Evolutionary conservation across 805 yeast species (phyloP).

Genomic region (Ogataea trehaloabstinens): DNA sequence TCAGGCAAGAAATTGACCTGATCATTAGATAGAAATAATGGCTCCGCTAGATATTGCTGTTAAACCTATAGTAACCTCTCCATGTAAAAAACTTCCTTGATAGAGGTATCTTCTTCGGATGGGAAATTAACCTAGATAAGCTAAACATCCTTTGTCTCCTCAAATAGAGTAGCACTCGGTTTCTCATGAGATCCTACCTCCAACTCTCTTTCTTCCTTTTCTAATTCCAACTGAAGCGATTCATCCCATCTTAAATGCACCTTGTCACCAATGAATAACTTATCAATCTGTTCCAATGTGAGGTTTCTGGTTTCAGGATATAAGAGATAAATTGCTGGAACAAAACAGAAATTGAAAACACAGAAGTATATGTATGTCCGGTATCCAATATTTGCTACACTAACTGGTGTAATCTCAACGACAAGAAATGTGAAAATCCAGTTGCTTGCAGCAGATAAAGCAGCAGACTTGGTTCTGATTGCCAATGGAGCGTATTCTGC

Average conservation of each 20-base stretch:
- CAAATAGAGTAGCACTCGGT: neutral
- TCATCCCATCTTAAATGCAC: slow-evolving; percentile 14
- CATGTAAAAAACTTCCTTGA: too few relatives aligned
- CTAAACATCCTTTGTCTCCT: too few relatives aligned
- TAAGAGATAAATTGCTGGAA: slow-evolving; percentile 53
- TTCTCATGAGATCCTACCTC: neutral
- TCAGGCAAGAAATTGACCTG: too few relatives aligned
- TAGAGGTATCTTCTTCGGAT: too few relatives aligned
- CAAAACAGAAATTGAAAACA: slow-evolving; percentile 60
- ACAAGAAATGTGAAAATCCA: slow-evolving; percentile 73
- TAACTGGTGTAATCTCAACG: slow-evolving; percentile 62
- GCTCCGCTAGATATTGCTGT: too few relatives aligned
- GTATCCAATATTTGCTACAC: slow-evolving; percentile 49
- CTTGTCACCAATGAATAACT: slow-evolving; percentile 39
- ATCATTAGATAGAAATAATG: too few relatives aligned
- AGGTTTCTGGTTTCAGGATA: slow-evolving; percentile 68
- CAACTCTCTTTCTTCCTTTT: slow-evolving; percentile 1
- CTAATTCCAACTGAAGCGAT: slow-evolving; percentile 7
- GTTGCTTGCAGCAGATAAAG: slow-evolving; percentile 66
- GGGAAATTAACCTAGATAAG: too few relatives aligned
- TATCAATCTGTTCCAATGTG: slow-evolving; percentile 66
- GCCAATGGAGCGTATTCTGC: slow-evolving; percentile 63
- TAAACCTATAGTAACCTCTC: too few relatives aligned
- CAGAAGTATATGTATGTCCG: slow-evolving; percentile 45
- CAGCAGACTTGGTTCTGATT: slow-evolving; percentile 66